Conservation (phyloP, 1,139 yeast genomes). For the Yamadazyma atmosphaerica region DNA sequence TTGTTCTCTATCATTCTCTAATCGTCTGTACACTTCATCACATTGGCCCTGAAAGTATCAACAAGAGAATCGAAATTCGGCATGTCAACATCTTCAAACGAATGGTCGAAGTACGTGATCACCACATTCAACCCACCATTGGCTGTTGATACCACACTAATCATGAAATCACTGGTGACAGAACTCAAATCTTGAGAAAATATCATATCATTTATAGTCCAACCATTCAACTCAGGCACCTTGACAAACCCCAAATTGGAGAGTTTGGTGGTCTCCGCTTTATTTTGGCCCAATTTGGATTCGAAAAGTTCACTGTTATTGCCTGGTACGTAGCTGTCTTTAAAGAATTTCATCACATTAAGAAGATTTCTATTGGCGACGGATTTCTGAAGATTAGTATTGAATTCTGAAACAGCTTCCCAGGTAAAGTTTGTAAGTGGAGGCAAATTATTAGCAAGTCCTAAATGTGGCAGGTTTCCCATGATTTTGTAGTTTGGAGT, state of each 20-base stretch:
- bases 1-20: too few relatives aligned
- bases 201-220: slow-evolving; percentile 32
- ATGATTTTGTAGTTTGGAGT: slow-evolving; percentile 26
- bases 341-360: slow-evolving; percentile 23
- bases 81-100: slow-evolving; percentile 22
- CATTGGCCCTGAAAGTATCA: slow-evolving; percentile 19
- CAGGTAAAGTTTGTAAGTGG: slow-evolving; percentile 36
- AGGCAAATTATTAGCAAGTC: slow-evolving; percentile 29
- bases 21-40: slow-evolving; percentile 15
- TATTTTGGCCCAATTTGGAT: slow-evolving; percentile 24
- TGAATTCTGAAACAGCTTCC: slow-evolving; percentile 30
- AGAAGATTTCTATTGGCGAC: slow-evolving; percentile 26
- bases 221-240: slow-evolving; percentile 18
- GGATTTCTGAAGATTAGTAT: slow-evolving; percentile 19
- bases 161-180: slow-evolving; percentile 36
- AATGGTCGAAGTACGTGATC: slow-evolving; percentile 28
- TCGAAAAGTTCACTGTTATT: slow-evolving; percentile 25
- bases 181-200: slow-evolving; percentile 43
- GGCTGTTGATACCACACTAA: slow-evolving; percentile 33
- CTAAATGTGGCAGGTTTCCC: slow-evolving; percentile 38
- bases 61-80: slow-evolving; percentile 27
- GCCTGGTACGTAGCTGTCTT: slow-evolving; percentile 17
- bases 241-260: slow-evolving; percentile 42
- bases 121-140: slow-evolving; percentile 39
- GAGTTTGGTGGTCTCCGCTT: slow-evolving; percentile 34